A percentile compares a stretch with the other conserved stretches of the same genome.
Evolutionary conservation across 345 rosid genomes (phyloP).

Genomic region (Sapria himalayana): DNA sequence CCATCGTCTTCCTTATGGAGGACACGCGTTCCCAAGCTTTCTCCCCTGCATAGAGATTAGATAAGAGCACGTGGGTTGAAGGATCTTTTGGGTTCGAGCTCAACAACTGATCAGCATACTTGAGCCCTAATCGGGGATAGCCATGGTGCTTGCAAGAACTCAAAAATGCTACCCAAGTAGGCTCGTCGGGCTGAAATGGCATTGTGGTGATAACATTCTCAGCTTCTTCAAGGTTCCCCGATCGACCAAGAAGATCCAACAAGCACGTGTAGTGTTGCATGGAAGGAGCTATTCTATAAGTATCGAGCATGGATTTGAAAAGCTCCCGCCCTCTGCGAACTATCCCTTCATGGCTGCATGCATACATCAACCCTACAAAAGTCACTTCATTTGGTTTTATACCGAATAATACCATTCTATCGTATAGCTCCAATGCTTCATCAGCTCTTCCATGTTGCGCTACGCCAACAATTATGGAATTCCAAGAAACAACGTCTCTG

Average conservation of each 20-base stretch:
- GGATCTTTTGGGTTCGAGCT: constrained; percentile 34
- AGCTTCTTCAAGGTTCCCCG: constrained; percentile 53
- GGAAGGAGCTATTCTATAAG: constrained; percentile 33
- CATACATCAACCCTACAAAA: constrained; percentile 53
- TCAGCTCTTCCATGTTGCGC: constrained; percentile 62
- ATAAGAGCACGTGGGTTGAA: constrained; percentile 46
- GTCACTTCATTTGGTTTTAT: constrained; percentile 68
- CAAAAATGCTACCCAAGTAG: constrained; percentile 65
- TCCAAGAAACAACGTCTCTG: constrained; percentile 69
- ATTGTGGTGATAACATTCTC: constrained; percentile 31
- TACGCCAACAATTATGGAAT: constrained; percentile 53
- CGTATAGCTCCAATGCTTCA: constrained; percentile 39
- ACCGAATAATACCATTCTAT: constrained; percentile 38
- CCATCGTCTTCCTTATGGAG: constrained; percentile 34
- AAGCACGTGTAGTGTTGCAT: constrained; percentile 63
- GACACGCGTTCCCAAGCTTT: constrained; percentile 38
- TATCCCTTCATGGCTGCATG: constrained; percentile 66
- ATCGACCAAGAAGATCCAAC: constrained; percentile 60
- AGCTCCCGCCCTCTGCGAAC: constrained; percentile 38
- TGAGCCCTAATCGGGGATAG: constrained; percentile 22
- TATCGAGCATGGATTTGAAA: constrained; percentile 37
- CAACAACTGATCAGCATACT: constrained; percentile 30
- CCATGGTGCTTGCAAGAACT: constrained; percentile 55
- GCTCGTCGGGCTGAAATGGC: constrained; percentile 65
- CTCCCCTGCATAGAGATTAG: constrained; percentile 42